phyloP scores from a whole-genome alignment of 2,329 filamentous ascomycete genomes.

The Sporothrix brunneoviolacea region DNA sequence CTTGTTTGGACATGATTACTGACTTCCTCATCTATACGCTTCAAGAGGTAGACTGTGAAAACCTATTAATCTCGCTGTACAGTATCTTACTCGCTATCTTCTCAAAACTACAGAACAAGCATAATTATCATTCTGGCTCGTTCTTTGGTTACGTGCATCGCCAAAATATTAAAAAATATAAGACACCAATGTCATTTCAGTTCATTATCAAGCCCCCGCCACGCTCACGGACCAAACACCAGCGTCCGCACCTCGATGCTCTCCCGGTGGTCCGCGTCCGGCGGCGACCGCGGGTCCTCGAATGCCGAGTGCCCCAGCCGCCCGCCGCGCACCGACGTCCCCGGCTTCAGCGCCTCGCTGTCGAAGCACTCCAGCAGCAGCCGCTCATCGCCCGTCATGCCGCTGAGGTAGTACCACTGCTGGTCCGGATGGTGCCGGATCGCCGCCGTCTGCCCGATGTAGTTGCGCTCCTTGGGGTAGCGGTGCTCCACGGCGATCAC shows the following conservation, averaged over 20 bases:
- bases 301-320: constrained; percentile 72
- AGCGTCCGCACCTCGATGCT: constrained; percentile 85
- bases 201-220: too few relatives aligned
- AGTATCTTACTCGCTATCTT: too few relatives aligned
- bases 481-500: constrained; percentile 67
- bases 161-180: too few relatives aligned
- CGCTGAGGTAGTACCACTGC: constrained; percentile 73
- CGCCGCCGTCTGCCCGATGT: constrained; percentile 66
- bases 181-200: too few relatives aligned
- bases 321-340: constrained; percentile 44
- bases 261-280: constrained; percentile 65
- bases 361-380: constrained; percentile 75
- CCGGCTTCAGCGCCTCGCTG: constrained; percentile 48
- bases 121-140: too few relatives aligned
- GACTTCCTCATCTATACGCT: too few relatives aligned
- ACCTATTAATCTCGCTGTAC: too few relatives aligned
- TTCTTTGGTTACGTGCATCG: too few relatives aligned
- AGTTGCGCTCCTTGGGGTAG: constrained; percentile 50
- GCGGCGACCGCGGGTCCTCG: constrained; percentile 62
- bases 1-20: too few relatives aligned
- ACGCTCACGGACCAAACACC: constrained; percentile 61
- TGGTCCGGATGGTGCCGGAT: constrained; percentile 57
- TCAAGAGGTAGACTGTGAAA: too few relatives aligned
- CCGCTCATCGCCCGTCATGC: constrained; percentile 68
- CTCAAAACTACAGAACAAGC: too few relatives aligned